Evolutionary conservation across 306 rosid species (phyloP), one percentile per base, ranked within the genome.

Genomic region (Begonia masoniana): DNA sequence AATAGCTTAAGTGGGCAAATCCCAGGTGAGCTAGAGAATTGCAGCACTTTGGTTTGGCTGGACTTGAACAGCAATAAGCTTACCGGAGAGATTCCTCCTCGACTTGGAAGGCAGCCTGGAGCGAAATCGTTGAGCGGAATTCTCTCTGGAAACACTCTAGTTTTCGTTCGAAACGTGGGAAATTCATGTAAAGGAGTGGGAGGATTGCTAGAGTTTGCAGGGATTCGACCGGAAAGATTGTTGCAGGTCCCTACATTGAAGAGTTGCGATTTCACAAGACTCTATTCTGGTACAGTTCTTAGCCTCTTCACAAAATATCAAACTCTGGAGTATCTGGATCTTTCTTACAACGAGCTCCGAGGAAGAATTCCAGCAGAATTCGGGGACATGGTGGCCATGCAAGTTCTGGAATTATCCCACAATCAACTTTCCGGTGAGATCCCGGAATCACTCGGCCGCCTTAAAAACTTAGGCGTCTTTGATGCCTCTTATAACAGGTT

Each of bases 61-160:
- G 97, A 91, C 52, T 84, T 91, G 80, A 91, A 85, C 77, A 85
- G 97, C 70, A 91, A 91, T 77, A 83, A 74, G 71, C 96, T 91
- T 52, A 86, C 87, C 2, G 99, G 99, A 10, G 94, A 83, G 68
- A 91, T 91, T 69, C 99, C 99, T 13, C 77, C 96, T 11, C 73
- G 85, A 54, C 92, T 91, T 36, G 99, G 99, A 5, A 78, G 97
- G 61, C 97, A 91, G 81, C 76, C 10, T 45, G 96, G 99, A 49
- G 85, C 94, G 11, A 76, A 80, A 58, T 74, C 99, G 9, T 75
- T 81, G 72, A 75, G 55, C 50, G 99, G 99, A 4, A 85, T 85
- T 58, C 88, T 91, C 6, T 75, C 92, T 42, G 99, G 88, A 13
- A 91, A 91, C 77, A 85, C 94, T 17, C 43, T 91, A 62, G 96